Conservation (phyloP, 2,329 filamentous ascomycete genomes). For the Fusarium subglutinans region DNA sequence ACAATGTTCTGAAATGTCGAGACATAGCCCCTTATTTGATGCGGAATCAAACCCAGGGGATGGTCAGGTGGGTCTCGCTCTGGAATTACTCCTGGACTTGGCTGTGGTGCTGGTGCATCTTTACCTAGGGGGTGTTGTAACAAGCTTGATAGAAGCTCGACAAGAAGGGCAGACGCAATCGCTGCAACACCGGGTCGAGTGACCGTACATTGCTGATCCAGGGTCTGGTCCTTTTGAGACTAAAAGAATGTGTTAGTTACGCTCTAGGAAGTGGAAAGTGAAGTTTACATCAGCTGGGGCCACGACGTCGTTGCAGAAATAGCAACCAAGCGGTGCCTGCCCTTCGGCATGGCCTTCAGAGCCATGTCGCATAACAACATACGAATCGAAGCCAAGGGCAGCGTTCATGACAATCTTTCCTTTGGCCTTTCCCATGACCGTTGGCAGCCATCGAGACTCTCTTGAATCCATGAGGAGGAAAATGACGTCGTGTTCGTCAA, state of each 20-base stretch:
- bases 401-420: slow-evolving; percentile 98
- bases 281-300: slow-evolving; percentile 86
- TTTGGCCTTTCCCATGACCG: slow-evolving; percentile 91
- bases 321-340: slow-evolving; percentile 84
- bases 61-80: slow-evolving; percentile 67
- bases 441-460: slow-evolving; percentile 94
- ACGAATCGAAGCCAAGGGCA: slow-evolving; percentile 94
- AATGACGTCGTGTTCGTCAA: slow-evolving; percentile 87
- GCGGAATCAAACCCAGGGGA: slow-evolving; percentile 76
- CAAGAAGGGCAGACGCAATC: slow-evolving; percentile 89
- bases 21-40: slow-evolving; percentile 82
- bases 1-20: slow-evolving; percentile 78
- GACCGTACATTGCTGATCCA: slow-evolving; percentile 98
- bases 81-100: slow-evolving; percentile 52
- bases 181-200: slow-evolving; percentile 92
- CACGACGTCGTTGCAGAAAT: slow-evolving; percentile 98
- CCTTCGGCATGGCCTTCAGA: slow-evolving; percentile 65
- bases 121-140: slow-evolving; percentile 85
- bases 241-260: slow-evolving; percentile 49
- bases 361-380: slow-evolving; percentile 96
- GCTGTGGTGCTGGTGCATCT: slow-evolving; percentile 66
- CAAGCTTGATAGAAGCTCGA: slow-evolving; percentile 88
- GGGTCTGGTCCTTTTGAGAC: slow-evolving; percentile 93
- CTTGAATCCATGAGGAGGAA: slow-evolving; percentile 98
- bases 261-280: slow-evolving; percentile 29